Evolutionary conservation across 1,284 basidiomycete genomes (phyloP).

Genomic region (Xerocomus minutiporus): DNA sequence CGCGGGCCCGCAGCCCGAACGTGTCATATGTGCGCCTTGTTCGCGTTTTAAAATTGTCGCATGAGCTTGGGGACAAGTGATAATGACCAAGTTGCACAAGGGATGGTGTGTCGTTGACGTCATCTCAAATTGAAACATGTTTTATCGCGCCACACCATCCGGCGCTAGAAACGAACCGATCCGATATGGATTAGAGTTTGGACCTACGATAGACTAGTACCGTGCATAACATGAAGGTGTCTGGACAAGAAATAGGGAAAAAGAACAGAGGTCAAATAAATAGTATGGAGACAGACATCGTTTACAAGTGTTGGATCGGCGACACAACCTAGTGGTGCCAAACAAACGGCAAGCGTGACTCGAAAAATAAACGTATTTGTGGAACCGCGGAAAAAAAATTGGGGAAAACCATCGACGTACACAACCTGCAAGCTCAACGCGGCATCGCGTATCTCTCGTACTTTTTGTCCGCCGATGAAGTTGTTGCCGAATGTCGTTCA

Average conservation of each 20-base stretch:
- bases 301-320: conserved; percentile 6
- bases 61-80: background rate
- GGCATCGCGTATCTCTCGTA: conserved; percentile 30
- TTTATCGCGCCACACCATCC: background rate
- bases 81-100: background rate
- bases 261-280: conserved; percentile 13
- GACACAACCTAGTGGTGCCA: conserved; percentile 2
- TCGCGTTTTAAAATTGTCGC: background rate
- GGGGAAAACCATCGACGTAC: background rate
- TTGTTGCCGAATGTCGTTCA: conserved; percentile 31
- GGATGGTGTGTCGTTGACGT: background rate
- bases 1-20: background rate
- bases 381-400: background rate
- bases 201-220: conserved; percentile 26
- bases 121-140: background rate
- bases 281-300: conserved; percentile 9
- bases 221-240: conserved; percentile 10
- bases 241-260: background rate
- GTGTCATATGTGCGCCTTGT: background rate
- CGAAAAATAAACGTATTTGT: background rate
- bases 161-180: background rate
- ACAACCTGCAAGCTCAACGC: conserved; percentile 15
- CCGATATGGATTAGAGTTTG: conserved; percentile 15
- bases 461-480: conserved; percentile 24
- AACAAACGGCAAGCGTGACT: conserved; percentile 9